Base-by-base conservation (phyloP, 495 filamentous ascomycete species). In the Cladorrhinum samala region DNA sequence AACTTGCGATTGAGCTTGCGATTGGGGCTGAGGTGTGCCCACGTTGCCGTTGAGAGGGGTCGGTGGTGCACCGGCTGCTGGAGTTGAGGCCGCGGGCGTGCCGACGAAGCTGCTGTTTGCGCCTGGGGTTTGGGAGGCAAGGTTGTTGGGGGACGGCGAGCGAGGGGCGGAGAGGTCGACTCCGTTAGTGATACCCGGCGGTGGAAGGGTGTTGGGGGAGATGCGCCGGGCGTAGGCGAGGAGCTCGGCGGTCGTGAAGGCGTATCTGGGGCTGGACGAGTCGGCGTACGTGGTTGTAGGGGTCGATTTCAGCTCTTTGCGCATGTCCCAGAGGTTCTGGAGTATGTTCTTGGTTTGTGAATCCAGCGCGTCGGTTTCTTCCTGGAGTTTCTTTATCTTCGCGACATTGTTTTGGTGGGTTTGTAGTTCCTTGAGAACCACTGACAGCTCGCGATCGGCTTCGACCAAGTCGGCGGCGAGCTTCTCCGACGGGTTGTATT, bases 171-270 rank as follows among this genome's bases (percentile, higher is more conserved):
- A 52, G 20, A 60, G 14, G 45, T 62, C 61, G 24, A 68, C 44
- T 37, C 66, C 62, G 52, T 72, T 75, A 2, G 73, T 61, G 11
- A 33, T n/a, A 77, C 72, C 53, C 82, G 4, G 81, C 79, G 82
- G 81, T 1, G 88, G 88, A 8, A 85, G 71, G 0, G 88, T 90
- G 55, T 80, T 88, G 62, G 79, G 82, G 50, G 79, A 82, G 54
- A 91, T 89, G 55, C 78, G 77, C n/a, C 81, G 79, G 8, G 88
- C 88, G 59, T 85, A 90, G 41, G 69, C 68, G 7, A 92, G 79
- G 1, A 92, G 77, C 48, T 90, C 85, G 42, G 73, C 72, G 50
- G 83, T 84, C 11, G 77, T 73, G 47, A 91, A 79, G 14, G 72
- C 56, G 57, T 72, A 65, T 57, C 60, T 64, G 1, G 63, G 59